phyloP scores from a whole-genome alignment of 805 yeast species.

The Wickerhamomyces xylosicus region DNA sequence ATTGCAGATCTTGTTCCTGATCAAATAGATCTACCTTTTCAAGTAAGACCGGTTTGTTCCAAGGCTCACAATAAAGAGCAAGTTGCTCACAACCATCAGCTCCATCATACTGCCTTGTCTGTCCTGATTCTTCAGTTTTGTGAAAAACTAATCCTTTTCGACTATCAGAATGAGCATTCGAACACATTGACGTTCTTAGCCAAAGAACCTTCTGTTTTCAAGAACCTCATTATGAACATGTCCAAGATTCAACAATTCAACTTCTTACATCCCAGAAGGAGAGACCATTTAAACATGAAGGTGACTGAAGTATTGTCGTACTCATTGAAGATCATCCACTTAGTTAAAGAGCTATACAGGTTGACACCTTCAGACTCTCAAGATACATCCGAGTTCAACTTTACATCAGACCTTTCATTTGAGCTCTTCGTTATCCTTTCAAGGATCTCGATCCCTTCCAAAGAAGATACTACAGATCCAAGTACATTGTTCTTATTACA shows the following conservation, averaged over 20 bases:
- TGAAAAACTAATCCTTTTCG: conserved; percentile 26
- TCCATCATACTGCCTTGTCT: conserved; percentile 32
- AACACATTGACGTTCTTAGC: not conserved
- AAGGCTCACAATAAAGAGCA: not conserved
- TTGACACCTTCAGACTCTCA: conserved; percentile 10
- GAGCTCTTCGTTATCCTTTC: not conserved
- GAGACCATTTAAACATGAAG: not conserved
- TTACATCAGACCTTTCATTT: not conserved
- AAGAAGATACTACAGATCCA: not conserved
- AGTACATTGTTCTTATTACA: not conserved
- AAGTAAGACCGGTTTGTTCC: not conserved
- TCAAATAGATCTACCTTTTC: not conserved
- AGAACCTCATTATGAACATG: not conserved
- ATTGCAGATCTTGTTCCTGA: conserved; percentile 33
- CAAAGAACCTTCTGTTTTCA: not conserved
- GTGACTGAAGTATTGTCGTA: conserved; percentile 7
- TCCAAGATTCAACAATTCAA: conserved; percentile 13
- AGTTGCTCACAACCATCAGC: conserved; percentile 28
- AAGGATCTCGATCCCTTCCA: not conserved
- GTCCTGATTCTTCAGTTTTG: conserved; percentile 36
- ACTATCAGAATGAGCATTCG: conserved; percentile 6
- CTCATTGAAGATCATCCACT: conserved; percentile 10
- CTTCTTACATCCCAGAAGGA: conserved; percentile 12
- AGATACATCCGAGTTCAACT: not conserved
- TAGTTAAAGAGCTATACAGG: conserved; percentile 25